These are phyloP conservation scores for Rhizophora apiculata DNA, from an alignment of 345 rosid genomes.

Conservation along the genomic window DNA sequence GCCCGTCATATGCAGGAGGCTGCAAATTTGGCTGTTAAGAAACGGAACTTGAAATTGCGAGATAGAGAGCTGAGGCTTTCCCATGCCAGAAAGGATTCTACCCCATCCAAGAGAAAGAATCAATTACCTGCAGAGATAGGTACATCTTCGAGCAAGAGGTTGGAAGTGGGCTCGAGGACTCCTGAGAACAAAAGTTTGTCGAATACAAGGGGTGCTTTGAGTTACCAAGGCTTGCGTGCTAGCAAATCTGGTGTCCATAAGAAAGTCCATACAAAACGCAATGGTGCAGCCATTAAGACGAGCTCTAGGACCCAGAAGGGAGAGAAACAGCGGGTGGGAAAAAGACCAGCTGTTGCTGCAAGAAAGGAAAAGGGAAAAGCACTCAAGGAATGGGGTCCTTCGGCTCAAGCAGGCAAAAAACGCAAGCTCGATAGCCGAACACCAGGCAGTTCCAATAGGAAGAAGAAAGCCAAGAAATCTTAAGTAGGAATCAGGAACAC, in stretches of 20 bases:
- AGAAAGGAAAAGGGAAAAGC: constrained; percentile 61
- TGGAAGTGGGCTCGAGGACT: constrained; percentile 39
- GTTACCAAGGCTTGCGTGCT: constrained; percentile 87
- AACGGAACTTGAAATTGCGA: constrained; percentile 63
- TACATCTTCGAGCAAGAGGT: constrained; percentile 46
- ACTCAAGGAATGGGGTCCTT: constrained; percentile 35
- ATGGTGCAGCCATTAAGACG: constrained; percentile 23
- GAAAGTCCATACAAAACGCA: constrained; percentile 43
- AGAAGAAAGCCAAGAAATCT: constrained; percentile 53
- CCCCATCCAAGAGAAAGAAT: constrained; percentile 63
- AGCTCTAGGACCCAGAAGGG: constrained; percentile 34
- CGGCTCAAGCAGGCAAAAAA: constrained; percentile 50
- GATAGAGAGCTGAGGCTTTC: constrained; percentile 69
- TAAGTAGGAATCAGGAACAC: constrained; percentile 12
- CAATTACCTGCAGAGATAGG: constrained; percentile 30
- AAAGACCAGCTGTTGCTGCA: constrained; percentile 82
- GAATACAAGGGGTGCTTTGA: constrained; percentile 31
- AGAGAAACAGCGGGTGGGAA: constrained; percentile 33
- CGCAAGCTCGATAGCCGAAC: constrained; percentile 65
- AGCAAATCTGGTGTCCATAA: constrained; percentile 26
- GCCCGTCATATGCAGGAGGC: constrained; percentile 52
- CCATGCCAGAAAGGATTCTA: constrained; percentile 53
- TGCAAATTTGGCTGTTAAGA: constrained; percentile 57
- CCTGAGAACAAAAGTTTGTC: constrained; percentile 22
- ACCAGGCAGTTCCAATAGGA: constrained; percentile 49